Percentiles rank a stretch among this genome's conserved stretches.
Conservation (phyloP, 78 protist species). For the Pigoraptor vietnamica region DNA sequence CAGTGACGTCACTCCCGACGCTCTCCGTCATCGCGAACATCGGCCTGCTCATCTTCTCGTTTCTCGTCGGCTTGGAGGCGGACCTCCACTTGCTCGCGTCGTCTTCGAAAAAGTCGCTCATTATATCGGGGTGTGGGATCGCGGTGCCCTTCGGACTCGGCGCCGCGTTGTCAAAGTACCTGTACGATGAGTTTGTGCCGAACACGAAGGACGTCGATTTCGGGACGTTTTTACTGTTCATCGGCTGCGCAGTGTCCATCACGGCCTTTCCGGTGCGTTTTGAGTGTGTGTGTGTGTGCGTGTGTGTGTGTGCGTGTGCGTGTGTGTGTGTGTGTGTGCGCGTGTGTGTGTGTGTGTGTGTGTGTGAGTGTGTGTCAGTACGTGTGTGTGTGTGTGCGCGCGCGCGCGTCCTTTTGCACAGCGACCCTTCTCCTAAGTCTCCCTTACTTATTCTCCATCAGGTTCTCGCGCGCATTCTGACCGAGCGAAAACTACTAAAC, state of each 20-base stretch:
- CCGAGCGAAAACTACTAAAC: constrained; percentile 42
- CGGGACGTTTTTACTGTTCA: constrained; percentile 35
- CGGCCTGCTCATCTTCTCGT: constrained; percentile 58
- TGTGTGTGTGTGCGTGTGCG: not conserved
- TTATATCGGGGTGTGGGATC: constrained; percentile 33
- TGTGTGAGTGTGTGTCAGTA: not conserved
- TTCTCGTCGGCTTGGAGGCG: constrained; percentile 56
- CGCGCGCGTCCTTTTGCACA: not conserved
- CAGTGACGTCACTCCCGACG: not conserved
- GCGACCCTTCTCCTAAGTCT: too few species aligned
- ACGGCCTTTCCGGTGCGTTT: constrained; percentile 64
- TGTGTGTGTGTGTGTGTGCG: not conserved
- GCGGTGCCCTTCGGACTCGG: constrained; percentile 54
- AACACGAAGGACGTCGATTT: not conserved
- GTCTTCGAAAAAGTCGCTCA: constrained; percentile 24
- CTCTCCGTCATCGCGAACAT: constrained; percentile 45
- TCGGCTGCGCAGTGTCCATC: constrained; percentile 57
- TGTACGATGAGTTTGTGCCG: not conserved
- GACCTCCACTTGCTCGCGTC: constrained; percentile 28
- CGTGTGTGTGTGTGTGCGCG: not conserved
- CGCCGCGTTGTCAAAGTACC: not conserved
- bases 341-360: not conserved
- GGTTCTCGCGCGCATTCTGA: constrained; percentile 46
- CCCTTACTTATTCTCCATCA: not conserved
- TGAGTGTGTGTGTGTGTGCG: not conserved